phyloP scores from a whole-genome alignment of 495 filamentous ascomycete species.

The Clavariopsis aquatica region DNA sequence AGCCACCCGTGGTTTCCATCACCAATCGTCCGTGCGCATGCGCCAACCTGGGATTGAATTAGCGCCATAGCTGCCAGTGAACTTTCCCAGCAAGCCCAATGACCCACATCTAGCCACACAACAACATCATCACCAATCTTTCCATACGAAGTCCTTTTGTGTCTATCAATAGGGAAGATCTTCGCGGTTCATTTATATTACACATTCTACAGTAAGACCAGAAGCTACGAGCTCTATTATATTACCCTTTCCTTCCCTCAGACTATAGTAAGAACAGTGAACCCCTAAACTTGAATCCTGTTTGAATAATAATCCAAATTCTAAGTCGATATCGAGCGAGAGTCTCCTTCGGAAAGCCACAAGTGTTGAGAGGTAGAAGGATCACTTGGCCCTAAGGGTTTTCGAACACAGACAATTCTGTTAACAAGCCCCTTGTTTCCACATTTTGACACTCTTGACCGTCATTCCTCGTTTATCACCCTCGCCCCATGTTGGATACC shows the following conservation, averaged over 20 bases:
- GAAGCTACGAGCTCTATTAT: too few relatives aligned
- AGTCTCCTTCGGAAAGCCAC: neutral
- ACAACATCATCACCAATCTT: too few relatives aligned
- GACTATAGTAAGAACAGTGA: too few relatives aligned
- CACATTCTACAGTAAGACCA: too few relatives aligned
- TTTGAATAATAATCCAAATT: too few relatives aligned
- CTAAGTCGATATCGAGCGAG: too few relatives aligned
- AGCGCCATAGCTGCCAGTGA: neutral
- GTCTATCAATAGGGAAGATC: too few relatives aligned
- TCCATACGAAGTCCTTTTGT: too few relatives aligned
- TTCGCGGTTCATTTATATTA: too few relatives aligned
- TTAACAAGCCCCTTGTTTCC: constrained; percentile 36
- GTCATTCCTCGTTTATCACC: constrained; percentile 35
- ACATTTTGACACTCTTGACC: constrained; percentile 41
- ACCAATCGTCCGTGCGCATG: neutral
- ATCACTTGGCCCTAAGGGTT: neutral
- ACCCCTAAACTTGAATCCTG: too few relatives aligned
- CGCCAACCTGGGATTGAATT: neutral
- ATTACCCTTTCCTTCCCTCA: too few relatives aligned
- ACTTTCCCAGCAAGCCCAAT: neutral
- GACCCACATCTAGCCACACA: too few relatives aligned
- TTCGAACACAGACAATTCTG: neutral
- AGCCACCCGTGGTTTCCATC: neutral
- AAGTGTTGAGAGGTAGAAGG: neutral
- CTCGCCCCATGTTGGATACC: constrained; percentile 36